Evolutionary conservation across 176 grass and related monocot genomes (phyloP), one percentile per base, ranked within the genome.

Genomic region (Luzula sylvatica): DNA sequence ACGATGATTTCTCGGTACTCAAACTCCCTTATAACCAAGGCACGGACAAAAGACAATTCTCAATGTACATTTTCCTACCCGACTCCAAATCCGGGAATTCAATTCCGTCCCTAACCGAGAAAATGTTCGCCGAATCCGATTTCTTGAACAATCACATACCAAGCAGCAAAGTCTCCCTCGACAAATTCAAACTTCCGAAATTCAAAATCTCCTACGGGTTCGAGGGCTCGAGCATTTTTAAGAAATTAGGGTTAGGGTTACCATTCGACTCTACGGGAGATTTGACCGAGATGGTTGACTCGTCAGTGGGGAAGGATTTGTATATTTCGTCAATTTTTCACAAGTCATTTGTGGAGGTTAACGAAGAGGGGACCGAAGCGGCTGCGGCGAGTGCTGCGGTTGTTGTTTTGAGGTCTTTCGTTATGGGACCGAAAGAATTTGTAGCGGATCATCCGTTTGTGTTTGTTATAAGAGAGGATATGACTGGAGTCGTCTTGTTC

Each of bases 191-290:
- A 48, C 18, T 87, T 11, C 78, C 87, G 19, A 94, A 83, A 48
- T 94, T 94, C 44, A 94, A 94, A 48, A 83, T 94, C 78, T 66
- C 55, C 14, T 82, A 73, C 50, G 78, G 75, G 22, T 82, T 94
- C 30, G 78, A 87, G 53, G 74, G 65, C 2, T 80, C 78, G 0
- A 7, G 61, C 26, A 24, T 77, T 53, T 65, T 94, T 13, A 79
- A 74, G 83, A 61, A 49, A 66, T 38, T 82, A 52, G 82, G 82
- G 1, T 67, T 87, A 11, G 58, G 48, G 15, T 54, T 82, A 15
- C 87, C 82, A 8, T 94, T 87, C 19, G 60, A 55, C 3, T 0
- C n/a, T 2, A 42, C 71, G 15, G 82, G 56, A 27, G 75, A 83
- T 57, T 54, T 94, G 11, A 56, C 78, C 20, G 67, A 83, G 53